A percentile compares a stretch with the other conserved stretches of the same genome.
Conservation (phyloP, 2,329 filamentous ascomycete species). For the Allantophomopsis cytisporea region DNA sequence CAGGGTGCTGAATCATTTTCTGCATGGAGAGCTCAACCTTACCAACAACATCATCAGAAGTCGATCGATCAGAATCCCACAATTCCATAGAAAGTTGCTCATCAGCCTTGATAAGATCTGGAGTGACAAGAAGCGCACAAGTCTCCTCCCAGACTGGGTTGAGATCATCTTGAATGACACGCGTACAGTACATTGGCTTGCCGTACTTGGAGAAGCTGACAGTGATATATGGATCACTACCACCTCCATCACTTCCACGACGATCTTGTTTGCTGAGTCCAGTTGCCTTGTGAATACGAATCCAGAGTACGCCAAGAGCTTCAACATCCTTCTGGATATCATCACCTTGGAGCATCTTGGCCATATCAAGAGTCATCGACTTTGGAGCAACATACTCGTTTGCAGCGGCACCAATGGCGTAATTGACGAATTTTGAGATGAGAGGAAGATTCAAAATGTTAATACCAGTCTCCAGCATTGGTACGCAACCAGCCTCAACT, state of each 20-base stretch:
- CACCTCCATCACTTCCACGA: conserved; percentile 70
- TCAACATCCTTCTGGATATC: conserved; percentile 81
- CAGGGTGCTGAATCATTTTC: conserved; percentile 87
- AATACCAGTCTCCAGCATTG: conserved; percentile 81
- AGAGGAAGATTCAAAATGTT: conserved; percentile 86
- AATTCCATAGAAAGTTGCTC: conserved; percentile 89
- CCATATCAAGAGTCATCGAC: conserved; percentile 81
- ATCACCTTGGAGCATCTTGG: conserved; percentile 82
- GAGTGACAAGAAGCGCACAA: conserved; percentile 71
- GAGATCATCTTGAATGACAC: conserved; percentile 87
- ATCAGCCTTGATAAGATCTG: conserved; percentile 82
- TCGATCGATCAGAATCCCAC: conserved; percentile 90
- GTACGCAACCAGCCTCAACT: conserved; percentile 77
- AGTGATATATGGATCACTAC: conserved; percentile 92
- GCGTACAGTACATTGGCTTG: conserved; percentile 95
- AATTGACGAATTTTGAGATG: conserved; percentile 95
- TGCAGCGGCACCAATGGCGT: conserved; percentile 75
- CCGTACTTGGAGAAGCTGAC: conserved; percentile 91
- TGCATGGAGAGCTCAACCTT: conserved; percentile 91
- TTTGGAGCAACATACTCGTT: conserved; percentile 92
- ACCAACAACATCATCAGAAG: conserved; percentile 87
- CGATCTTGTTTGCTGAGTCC: conserved; percentile 85
- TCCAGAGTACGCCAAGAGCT: conserved; percentile 80
- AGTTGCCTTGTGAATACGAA: conserved; percentile 78
- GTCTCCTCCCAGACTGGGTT: conserved; percentile 90